These are phyloP conservation scores for Exophiala alcalophila DNA, from an alignment of 2,329 filamentous ascomycete species.

Conservation along the genomic window DNA sequence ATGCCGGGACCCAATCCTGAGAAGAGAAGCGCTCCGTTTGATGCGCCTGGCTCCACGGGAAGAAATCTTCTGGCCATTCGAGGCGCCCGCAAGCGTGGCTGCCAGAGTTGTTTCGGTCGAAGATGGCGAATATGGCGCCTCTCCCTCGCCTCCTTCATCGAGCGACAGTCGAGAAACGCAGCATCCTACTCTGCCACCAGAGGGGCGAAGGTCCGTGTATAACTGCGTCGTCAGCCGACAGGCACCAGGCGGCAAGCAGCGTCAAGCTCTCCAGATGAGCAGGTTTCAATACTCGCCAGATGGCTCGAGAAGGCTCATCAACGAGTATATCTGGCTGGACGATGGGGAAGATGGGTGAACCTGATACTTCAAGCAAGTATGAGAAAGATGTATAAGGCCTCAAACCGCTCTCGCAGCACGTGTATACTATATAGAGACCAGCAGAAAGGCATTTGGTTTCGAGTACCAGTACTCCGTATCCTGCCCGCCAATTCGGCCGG, in stretches of 20 bases:
- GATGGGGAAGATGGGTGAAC: slow-evolving; percentile 6
- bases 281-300: slow-evolving; percentile 14
- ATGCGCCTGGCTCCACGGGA: slow-evolving; percentile 17
- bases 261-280: slow-evolving; percentile 22
- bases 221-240: slow-evolving; percentile 12
- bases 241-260: slow-evolving; percentile 8
- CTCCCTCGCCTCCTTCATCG: neutral
- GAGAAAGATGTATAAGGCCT: neutral
- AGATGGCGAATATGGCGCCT: slow-evolving; percentile 9
- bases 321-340: slow-evolving; percentile 19
- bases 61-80: slow-evolving; percentile 18
- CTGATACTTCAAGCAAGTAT: neutral
- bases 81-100: slow-evolving; percentile 17
- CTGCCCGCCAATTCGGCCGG: too few relatives aligned
- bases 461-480: too few relatives aligned
- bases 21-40: slow-evolving; percentile 19
- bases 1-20: slow-evolving; percentile 21
- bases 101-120: slow-evolving; percentile 20
- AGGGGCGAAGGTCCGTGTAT: slow-evolving; percentile 19
- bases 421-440: too few relatives aligned
- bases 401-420: too few relatives aligned
- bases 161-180: neutral
- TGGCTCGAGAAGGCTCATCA: slow-evolving; percentile 15
- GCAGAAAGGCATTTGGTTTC: too few relatives aligned
- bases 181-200: slow-evolving; percentile 17